Conservation (phyloP, 352 stramenopile species). For the Phytopythium cucurbitacearum region DNA sequence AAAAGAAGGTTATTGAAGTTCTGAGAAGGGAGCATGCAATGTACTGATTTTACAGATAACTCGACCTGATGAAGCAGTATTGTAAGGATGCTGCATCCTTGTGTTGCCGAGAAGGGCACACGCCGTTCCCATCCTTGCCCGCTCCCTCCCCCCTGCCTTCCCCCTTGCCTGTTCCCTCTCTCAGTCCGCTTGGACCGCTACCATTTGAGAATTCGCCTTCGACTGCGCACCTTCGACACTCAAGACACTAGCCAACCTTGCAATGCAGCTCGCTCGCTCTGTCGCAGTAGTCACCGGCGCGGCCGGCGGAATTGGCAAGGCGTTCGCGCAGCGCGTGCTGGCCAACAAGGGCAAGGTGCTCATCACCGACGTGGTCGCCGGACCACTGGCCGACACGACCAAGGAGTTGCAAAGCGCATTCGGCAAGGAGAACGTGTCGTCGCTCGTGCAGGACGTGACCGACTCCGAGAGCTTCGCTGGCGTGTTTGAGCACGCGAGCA, state of each 20-base stretch:
- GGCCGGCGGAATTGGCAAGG: constrained; percentile 38
- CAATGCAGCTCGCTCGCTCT: constrained; percentile 45
- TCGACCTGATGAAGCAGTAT: too few relatives aligned
- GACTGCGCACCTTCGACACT: background rate
- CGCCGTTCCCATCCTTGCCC: too few relatives aligned
- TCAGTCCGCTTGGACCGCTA: too few relatives aligned
- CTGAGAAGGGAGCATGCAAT: too few relatives aligned
- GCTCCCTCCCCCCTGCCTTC: too few relatives aligned
- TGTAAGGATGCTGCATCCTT: too few relatives aligned
- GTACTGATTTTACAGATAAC: too few relatives aligned
- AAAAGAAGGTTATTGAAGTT: too few relatives aligned
- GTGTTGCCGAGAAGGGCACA: too few relatives aligned
- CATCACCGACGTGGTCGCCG: constrained; percentile 52
- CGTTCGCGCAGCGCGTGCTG: constrained; percentile 43
- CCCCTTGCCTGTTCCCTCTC: too few relatives aligned
- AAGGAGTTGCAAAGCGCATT: constrained; percentile 30
- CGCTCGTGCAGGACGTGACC: constrained; percentile 46
- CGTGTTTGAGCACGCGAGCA: constrained; percentile 35
- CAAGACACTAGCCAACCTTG: constrained; percentile 1
- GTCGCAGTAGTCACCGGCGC: constrained; percentile 48
- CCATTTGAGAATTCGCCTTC: constrained; percentile 1
- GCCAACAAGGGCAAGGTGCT: constrained; percentile 38
- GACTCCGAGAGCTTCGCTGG: constrained; percentile 36
- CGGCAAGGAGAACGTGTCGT: constrained; percentile 30
- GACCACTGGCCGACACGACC: constrained; percentile 30